Evolutionary conservation across 208 protist species (phyloP).

Genomic region (Leishmania turanica): DNA sequence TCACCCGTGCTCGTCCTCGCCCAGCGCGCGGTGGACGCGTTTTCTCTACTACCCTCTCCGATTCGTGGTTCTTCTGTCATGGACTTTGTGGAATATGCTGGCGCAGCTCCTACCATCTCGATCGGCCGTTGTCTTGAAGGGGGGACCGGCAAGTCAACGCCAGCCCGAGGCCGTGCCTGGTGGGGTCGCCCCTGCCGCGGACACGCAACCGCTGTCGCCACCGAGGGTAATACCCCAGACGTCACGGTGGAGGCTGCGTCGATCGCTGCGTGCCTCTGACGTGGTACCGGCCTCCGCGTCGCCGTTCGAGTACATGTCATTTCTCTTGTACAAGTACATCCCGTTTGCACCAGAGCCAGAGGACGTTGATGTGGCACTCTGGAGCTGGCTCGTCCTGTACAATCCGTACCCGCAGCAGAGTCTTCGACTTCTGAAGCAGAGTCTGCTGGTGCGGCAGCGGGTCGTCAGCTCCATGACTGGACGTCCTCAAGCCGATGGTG

Average conservation of each 20-base stretch:
- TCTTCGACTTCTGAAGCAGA: conserved; percentile 29
- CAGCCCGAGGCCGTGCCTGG: not conserved
- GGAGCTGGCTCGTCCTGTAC: conserved; percentile 39
- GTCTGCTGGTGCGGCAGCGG: conserved; percentile 29
- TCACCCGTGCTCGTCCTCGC: conserved; percentile 31
- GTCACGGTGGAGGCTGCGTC: conserved; percentile 25
- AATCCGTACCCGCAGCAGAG: conserved; percentile 40
- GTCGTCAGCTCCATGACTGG: not conserved
- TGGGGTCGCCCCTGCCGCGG: not conserved
- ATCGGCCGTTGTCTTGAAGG: not conserved
- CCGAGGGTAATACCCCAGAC: conserved; percentile 5
- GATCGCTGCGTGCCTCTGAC: conserved; percentile 16
- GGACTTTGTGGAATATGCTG: conserved; percentile 27
- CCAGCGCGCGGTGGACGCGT: conserved; percentile 3
- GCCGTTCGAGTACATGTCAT: conserved; percentile 22
- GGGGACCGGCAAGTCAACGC: not conserved
- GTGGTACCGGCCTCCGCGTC: conserved; percentile 26
- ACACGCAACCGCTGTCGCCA: not conserved
- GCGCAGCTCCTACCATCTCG: conserved; percentile 6
- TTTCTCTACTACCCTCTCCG: conserved; percentile 23
- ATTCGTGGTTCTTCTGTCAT: conserved; percentile 24
- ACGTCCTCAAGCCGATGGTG: not conserved
- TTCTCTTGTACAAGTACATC: conserved; percentile 26
- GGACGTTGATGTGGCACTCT: conserved; percentile 48
- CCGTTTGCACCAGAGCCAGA: conserved; percentile 33